Evolutionary conservation across 208 protist genomes (phyloP).

Genomic region (Trypanosoma rangeli): DNA sequence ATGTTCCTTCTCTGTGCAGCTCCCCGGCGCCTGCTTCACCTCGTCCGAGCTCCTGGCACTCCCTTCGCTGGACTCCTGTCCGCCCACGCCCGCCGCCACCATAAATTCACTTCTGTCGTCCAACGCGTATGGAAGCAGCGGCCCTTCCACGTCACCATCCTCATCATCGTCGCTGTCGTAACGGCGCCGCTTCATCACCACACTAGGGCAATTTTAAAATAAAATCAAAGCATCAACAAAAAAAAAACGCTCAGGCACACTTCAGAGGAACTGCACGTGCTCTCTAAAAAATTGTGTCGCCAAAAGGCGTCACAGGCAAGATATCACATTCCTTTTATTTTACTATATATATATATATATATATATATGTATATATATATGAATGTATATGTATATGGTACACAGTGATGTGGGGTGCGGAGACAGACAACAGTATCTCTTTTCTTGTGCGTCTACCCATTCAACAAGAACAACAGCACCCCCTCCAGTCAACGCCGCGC

Average conservation of each 20-base stretch:
- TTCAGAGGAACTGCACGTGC: background rate
- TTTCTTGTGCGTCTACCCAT: too few species aligned
- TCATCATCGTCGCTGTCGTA: slow-evolving; percentile 85
- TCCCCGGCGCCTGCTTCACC: background rate
- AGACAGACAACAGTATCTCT: background rate
- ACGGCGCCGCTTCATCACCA: slow-evolving; percentile 57
- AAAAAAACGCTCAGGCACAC: background rate
- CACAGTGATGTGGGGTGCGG: background rate
- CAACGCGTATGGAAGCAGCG: slow-evolving; percentile 41
- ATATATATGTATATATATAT: background rate
- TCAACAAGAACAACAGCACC: too few species aligned
- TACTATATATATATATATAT: too few species aligned
- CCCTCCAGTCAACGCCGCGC: too few species aligned
- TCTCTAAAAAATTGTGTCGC: background rate
- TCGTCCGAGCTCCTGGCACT: background rate
- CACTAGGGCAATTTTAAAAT: background rate
- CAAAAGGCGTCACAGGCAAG: too few species aligned
- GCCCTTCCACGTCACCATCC: slow-evolving; percentile 10
- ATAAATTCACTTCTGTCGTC: slow-evolving; percentile 28
- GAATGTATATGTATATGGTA: background rate
- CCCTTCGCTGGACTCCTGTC: slow-evolving; percentile 18
- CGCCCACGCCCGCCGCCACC: slow-evolving; percentile 33
- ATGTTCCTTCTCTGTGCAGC: background rate
- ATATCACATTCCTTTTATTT: background rate
- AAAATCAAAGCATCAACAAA: slow-evolving; percentile 11